Evolutionary conservation across 2,329 filamentous ascomycete genomes (phyloP), one percentile per base, ranked within the genome.

Genomic region (Mycosphaerella arachidis): DNA sequence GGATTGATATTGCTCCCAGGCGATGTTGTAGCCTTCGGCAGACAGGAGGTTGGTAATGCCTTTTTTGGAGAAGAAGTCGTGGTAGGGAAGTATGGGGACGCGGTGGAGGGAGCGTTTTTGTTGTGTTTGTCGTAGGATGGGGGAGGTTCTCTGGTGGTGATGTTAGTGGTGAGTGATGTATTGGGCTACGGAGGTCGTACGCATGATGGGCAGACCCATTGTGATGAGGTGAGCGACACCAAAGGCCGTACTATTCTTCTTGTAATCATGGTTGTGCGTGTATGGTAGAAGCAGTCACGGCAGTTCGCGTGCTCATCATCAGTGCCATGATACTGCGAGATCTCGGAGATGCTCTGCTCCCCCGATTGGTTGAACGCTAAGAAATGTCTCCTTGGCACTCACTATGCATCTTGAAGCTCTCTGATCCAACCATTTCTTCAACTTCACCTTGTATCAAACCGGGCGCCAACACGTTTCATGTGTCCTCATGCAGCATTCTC

Each of bases 1-100:
- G 40, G 78, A 73, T 81, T 96, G 92, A 78, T 97, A 96, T 71
- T 92, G 81, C 35, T 83, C 87, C 87, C 91, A 99, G 53, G 92
- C 87, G 57, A 90, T 82, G 58, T 88, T 78, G 76, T 90, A 95
- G 57, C 84, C 90, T 54, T 83, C 79, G 1, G 81, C 74, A 31
- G 86, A 86, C 72, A 96, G 81, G 62, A 97, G 81, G 13, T 85
- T 84, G n/a, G 85, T 83, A 6, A 96, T 80, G 60, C 85, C 85
- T 64, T 83, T 69, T 56, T 77, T 60, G 58, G 71, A 70, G 67
- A 83, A 82, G 45, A n/a, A n/a, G 71, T 63, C 12, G 70, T 81
- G 75, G 69, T 82, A 76, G 33, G 48, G 46, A 65, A 85, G 79
- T 62, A 75, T 69, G 27, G 83, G 82, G 6, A 83, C 75, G 50